Evolutionary conservation across 352 stramenopile species (phyloP).

Genomic region (Globisporangium nodosum): DNA sequence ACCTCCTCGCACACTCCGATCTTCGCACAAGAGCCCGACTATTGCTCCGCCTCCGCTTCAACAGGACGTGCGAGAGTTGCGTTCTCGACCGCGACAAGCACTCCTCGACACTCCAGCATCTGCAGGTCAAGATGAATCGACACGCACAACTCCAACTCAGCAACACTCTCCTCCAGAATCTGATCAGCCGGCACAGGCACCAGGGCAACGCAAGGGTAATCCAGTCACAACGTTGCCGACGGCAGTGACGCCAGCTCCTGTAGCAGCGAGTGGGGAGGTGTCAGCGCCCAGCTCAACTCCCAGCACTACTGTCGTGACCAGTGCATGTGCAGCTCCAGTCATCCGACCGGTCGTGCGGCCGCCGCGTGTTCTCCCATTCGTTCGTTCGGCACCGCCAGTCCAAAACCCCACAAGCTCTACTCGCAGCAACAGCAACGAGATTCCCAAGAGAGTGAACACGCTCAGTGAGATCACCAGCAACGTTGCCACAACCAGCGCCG

Average conservation of each 20-base stretch:
- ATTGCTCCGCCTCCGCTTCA: neutral
- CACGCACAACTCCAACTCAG: neutral
- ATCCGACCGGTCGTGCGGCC: slow-evolving; percentile 3
- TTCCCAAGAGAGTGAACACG: neutral
- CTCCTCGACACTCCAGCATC: neutral
- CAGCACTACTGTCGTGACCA: neutral
- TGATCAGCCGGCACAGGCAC: neutral
- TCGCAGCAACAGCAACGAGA: neutral
- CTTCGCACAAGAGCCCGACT: neutral
- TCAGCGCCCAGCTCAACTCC: neutral
- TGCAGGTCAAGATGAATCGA: neutral
- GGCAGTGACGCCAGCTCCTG: neutral
- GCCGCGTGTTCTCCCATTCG: slow-evolving; percentile 7
- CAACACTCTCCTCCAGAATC: neutral
- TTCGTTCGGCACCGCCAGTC: neutral
- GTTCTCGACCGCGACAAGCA: neutral
- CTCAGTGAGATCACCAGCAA: neutral
- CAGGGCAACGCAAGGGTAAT: neutral
- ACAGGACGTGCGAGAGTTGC: neutral
- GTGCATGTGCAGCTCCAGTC: neutral
- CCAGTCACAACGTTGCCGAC: neutral
- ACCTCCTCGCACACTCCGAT: neutral
- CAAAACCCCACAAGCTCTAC: neutral
- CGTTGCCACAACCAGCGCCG: neutral
- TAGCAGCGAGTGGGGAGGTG: neutral